Evolutionary conservation across 345 rosid species (phyloP), one percentile per base, ranked within the genome.

Genomic region (Anacardium occidentale): DNA sequence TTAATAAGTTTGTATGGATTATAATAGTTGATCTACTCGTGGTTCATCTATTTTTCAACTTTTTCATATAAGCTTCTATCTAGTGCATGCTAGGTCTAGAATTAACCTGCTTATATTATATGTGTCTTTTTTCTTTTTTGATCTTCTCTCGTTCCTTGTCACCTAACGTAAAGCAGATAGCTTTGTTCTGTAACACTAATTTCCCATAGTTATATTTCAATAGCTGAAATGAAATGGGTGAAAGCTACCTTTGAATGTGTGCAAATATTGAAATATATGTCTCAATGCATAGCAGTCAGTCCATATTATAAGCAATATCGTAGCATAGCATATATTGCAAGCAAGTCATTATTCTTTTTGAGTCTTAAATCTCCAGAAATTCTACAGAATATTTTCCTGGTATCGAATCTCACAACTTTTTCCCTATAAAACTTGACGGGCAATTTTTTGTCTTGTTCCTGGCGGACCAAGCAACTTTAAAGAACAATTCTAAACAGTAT

Each of bases 1-100:
- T 56, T 62, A 52, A 56, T 74, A 85, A 71, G 62, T 69, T 78
- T 51, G 24, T 64, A 64, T 65, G 50, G 69, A 62, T 79, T 64
- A 53, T 80, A 21, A 20, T 66, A 55, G 66, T 77, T 25, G 56
- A 74, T 10, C 4, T 62, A 45, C 47, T 70, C 18, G 61, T 61
- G 64, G 44, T 69, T 59, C 72, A 66, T 62, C 74, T 76, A 11
- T n/a, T 81, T 10, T 68, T 78, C 58, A 56, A 61, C 75, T 56
- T 34, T 57, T 62, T 51, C 58, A 13, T 17, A 45, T 71, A 78
- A 74, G 52, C 26, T 11, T 70, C 24, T 34, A 0, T 34, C 25
- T 10, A 62, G 47, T 37, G 42, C 24, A 64, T 55, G 59, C 13
- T 57, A 42, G 57, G 66, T 56, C 52, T 34, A 25, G 64, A 54